phyloP scores from a whole-genome alignment of 192 early-diverging fungal species.

The Gamsiella multidivaricata region DNA sequence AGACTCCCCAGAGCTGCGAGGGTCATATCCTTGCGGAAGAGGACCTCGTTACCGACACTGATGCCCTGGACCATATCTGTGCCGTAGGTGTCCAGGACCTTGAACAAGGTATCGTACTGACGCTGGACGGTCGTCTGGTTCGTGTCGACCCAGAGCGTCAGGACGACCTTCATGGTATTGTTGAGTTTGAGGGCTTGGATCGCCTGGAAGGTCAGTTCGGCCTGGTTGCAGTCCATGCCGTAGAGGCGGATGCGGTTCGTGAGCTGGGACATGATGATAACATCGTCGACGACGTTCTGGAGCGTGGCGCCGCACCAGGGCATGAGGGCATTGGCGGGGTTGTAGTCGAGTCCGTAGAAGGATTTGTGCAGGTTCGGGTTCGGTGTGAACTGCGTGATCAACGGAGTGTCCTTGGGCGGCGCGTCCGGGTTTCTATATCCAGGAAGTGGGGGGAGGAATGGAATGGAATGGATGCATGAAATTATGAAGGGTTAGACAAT shows the following conservation, averaged over 20 bases:
- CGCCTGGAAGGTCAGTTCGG: conserved; percentile 51
- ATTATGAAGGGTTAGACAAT: no score
- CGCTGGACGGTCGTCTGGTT: conserved; percentile 49
- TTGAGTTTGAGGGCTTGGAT: conserved; percentile 46
- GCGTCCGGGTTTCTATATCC: conserved; percentile 17
- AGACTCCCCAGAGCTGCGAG: conserved; percentile 1
- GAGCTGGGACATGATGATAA: conserved; percentile 55
- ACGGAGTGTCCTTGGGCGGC: conserved; percentile 7
- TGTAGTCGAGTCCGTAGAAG: conserved; percentile 59
- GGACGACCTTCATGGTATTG: conserved; percentile 50
- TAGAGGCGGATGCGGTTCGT: conserved; percentile 58
- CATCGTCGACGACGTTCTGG: conserved; percentile 52
- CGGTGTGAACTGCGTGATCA: conserved; percentile 33
- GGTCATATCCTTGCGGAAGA: conserved; percentile 53
- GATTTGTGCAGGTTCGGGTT: conserved; percentile 50
- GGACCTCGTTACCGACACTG: conserved; percentile 60
- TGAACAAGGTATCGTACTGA: conserved; percentile 52
- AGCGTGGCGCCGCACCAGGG: conserved; percentile 51
- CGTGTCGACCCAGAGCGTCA: conserved; percentile 59
- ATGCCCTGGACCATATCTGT: conserved; percentile 54
- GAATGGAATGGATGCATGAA: no score
- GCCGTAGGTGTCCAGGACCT: conserved; percentile 48
- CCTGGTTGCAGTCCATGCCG: conserved; percentile 58
- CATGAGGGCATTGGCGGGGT: conserved; percentile 48
- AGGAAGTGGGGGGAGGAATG: no score